Evolutionary conservation across 2,329 filamentous ascomycete species (phyloP), one percentile per base, ranked within the genome.

Genomic region (Thermochaetoides dissita): DNA sequence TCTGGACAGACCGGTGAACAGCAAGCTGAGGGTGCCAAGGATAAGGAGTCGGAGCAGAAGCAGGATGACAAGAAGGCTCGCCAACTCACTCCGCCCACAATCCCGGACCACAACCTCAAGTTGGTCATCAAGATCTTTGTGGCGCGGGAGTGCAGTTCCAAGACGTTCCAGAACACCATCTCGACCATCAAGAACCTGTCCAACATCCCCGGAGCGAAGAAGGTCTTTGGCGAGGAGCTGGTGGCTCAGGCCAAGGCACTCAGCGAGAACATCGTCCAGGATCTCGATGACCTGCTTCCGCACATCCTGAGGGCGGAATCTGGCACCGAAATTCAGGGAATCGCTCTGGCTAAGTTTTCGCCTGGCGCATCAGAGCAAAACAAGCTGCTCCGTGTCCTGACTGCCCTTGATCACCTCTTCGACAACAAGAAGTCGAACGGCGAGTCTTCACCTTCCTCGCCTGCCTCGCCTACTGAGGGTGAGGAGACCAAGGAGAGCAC

Each of bases 111-210:
- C 57, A 95, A 96, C 57, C 73, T 98, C 43, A 84, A 84, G 45
- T 69, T 96, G 44, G 87, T 98, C n/a, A 84, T 96, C 53, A 91
- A 91, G 58, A 94, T 98, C 44, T 84, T 98, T 51, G 86, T 94
- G 36, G 89, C 89, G 48, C 82, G 88, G 38, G 91, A 98, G 61
- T 98, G 91, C 64, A 94, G 86, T 57, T 88, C 85, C 49, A 95
- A 94, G 68, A 96, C 91, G 0, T 98, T 98, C 71, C 84, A 91
- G 58, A 93, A 96, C 61, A 96, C 91, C 1, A 74, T 98, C 41
- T 91, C 89, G 10, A 93, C 93, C n/a, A 94, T 98, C 68, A 96
- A 94, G 66, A 95, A 96, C 56, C 72, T 98, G 36, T 96, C 88
- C 6, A 81, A 84, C 34, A 91, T 98, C 46, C 87, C 89, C 10